Percentiles rank a stretch among this genome's conserved stretches.
Conservation (phyloP, 179 eudicot species). For the Patellifolia procumbens region DNA sequence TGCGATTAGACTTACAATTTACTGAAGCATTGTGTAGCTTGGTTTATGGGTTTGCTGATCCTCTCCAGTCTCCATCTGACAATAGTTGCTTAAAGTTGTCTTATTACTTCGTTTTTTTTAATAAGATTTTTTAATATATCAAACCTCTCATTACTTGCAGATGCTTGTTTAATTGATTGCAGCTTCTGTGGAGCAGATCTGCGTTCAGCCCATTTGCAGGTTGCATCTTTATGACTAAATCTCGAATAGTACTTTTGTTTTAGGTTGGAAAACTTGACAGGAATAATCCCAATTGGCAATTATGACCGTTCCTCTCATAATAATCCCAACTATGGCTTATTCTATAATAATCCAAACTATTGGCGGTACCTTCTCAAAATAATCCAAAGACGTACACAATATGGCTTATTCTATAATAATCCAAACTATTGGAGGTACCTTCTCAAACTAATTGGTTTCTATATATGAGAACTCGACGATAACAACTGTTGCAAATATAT, state of each 20-base stretch:
- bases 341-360: too few species aligned
- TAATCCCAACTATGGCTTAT: too few species aligned
- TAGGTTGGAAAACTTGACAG: too few species aligned
- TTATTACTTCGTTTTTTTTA: not conserved
- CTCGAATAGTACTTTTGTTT: not conserved
- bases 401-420: too few species aligned
- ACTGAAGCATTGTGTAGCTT: slow-evolving; percentile 8
- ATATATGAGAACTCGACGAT: too few species aligned
- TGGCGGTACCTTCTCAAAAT: too few species aligned
- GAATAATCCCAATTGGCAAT: too few species aligned
- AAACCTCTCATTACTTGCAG: slow-evolving; percentile 45
- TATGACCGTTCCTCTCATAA: too few species aligned
- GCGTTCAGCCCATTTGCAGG: slow-evolving; percentile 94
- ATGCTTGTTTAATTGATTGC: slow-evolving; percentile 87
- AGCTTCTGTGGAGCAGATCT: slow-evolving; percentile 95
- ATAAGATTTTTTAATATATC: slow-evolving; percentile 8
- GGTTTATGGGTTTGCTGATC: not conserved
- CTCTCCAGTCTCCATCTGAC: not conserved
- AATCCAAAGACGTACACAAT: too few species aligned
- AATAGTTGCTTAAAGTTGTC: not conserved
- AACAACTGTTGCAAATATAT: too few species aligned
- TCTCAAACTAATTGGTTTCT: too few species aligned
- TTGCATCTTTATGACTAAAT: slow-evolving; percentile 17
- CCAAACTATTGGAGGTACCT: too few species aligned
- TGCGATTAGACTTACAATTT: not conserved